Evolutionary conservation across 768 basidiomycete species (phyloP), one percentile per base, ranked within the genome.

Genomic region (Boletus subcaerulescens): DNA sequence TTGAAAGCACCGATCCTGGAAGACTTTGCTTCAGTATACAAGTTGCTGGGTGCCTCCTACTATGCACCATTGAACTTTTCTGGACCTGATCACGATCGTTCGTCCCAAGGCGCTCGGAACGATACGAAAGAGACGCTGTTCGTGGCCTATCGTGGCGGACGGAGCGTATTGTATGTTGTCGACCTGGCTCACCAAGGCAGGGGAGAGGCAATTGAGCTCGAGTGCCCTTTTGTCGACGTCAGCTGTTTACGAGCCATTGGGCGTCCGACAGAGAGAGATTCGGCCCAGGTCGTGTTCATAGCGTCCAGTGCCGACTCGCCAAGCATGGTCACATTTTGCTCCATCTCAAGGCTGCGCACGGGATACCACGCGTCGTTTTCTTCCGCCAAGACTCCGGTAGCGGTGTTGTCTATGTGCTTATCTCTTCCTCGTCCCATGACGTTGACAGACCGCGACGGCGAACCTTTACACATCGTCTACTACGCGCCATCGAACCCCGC

Each of bases 21-120:
- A 24, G 51, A 46, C 17, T 52, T 52, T 52, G 51, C 43, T 9
- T 39, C 44, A 3, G 51, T 45, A 11, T 52, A 52, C 51, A 52
- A 52, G 38, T 18, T 40, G 18, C 29, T 52, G 15, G 51, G 51
- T n/a, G 35, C 51, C 10, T 52, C 51, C 15, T 52, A 46, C 29
- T 46, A 52, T 15, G 51, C 51, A 8, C 44, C 45, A 5, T 18
- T 52, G 6, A n/a, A 39, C 26, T 45, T 52, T 45, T 33, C 41
- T 20, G 50, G 22, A 13, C 3, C 17, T 12, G 44, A 24, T 29
- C 5, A 9, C 2, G 35, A 6, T 26, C 4, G 17, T 26, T 15
- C n/a, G 20, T 33, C 29, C 4, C 13, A 14, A 18, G 18, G 31
- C 4, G 11, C 15, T 43, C 32, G 5, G 7, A 31, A 29, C 14